phyloP scores from a whole-genome alignment of 768 basidiomycete species.

The Collybia mongolica region DNA sequence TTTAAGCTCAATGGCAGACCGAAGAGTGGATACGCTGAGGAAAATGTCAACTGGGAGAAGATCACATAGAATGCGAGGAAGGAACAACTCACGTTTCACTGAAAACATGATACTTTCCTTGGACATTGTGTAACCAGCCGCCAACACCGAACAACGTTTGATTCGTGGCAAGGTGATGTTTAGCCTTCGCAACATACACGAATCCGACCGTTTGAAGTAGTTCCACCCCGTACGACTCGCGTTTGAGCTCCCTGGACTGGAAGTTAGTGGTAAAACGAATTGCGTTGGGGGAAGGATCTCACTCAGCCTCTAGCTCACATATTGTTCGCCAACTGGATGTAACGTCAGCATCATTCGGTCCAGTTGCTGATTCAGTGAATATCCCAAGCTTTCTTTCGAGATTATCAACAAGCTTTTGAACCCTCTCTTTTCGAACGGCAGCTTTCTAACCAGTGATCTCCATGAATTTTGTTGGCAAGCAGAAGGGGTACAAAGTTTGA shows the following conservation, averaged over 20 bases:
- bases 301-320: slow-evolving; percentile 82
- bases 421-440: slow-evolving; percentile 71
- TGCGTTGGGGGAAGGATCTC: neutral
- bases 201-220: slow-evolving; percentile 85
- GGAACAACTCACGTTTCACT: slow-evolving; percentile 77
- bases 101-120: slow-evolving; percentile 91
- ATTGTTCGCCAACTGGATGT: slow-evolving; percentile 73
- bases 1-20: slow-evolving; percentile 87
- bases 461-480: slow-evolving; percentile 3
- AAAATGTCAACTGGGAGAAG: slow-evolving; percentile 3
- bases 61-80: neutral
- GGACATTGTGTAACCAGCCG: slow-evolving; percentile 91
- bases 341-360: slow-evolving; percentile 69
- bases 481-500: slow-evolving; percentile 4
- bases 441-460: slow-evolving; percentile 56
- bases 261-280: no score
- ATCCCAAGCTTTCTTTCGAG: slow-evolving; percentile 82
- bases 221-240: slow-evolving; percentile 86
- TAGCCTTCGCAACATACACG: slow-evolving; percentile 79
- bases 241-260: slow-evolving; percentile 65
- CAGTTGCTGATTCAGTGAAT: slow-evolving; percentile 80
- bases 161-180: slow-evolving; percentile 76
- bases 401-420: slow-evolving; percentile 74
- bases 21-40: slow-evolving; percentile 75
- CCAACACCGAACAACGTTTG: slow-evolving; percentile 80